Conservation (phyloP, 1,284 basidiomycete species). For the Pulveroboletus sp. region DNA sequence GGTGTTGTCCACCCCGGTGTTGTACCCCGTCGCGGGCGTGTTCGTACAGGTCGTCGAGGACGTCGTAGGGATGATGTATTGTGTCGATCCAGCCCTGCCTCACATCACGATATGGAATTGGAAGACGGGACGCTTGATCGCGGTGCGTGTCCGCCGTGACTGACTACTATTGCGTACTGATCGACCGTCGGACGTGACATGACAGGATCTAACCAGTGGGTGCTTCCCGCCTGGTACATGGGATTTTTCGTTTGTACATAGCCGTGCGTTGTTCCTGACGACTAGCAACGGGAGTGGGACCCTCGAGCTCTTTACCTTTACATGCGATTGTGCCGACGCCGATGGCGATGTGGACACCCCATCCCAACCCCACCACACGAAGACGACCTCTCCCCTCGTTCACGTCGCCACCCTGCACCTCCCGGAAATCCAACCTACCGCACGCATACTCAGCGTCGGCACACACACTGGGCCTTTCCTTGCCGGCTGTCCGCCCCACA, state of each 20-base stretch:
- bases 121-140: constrained; percentile 45
- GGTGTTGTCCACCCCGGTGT: constrained; percentile 22
- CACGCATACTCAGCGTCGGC: constrained; percentile 21
- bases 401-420: constrained; percentile 39
- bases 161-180: too few relatives aligned
- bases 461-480: constrained; percentile 44
- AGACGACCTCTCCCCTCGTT: constrained; percentile 1
- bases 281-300: constrained; percentile 34
- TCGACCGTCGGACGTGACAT: neutral
- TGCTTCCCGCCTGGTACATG: constrained; percentile 34
- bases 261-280: constrained; percentile 47
- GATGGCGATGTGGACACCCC: neutral
- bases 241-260: constrained; percentile 52
- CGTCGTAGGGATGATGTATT: constrained; percentile 49
- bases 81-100: constrained; percentile 31
- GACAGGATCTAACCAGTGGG: constrained; percentile 28
- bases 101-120: constrained; percentile 57
- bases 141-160: too few relatives aligned
- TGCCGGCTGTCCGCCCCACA: constrained; percentile 31
- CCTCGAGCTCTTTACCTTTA: constrained; percentile 44
- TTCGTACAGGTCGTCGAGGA: constrained; percentile 55
- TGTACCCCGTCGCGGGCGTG: constrained; percentile 31
- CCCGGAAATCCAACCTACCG: constrained; percentile 30
- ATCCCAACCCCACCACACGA: neutral
- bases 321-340: constrained; percentile 13